These are phyloP conservation scores for Penicillium cataractarum DNA, from an alignment of 495 filamentous ascomycete species.

Conservation along the genomic window DNA sequence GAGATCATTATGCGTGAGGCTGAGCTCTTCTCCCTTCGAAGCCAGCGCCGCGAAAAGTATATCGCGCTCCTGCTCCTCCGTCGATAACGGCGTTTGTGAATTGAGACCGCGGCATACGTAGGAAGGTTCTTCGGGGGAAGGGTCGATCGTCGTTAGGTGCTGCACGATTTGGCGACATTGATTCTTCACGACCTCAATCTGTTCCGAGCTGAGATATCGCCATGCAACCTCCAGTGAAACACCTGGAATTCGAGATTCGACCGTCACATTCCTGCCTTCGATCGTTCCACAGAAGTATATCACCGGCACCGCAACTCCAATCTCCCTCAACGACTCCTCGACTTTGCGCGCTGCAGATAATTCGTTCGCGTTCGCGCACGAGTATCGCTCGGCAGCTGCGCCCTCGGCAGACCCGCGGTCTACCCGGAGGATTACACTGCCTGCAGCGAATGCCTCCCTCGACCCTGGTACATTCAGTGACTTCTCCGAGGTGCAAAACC, in stretches of 20 bases:
- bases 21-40: conserved; percentile 34
- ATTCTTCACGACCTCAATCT: conserved; percentile 39
- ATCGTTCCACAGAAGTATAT: conserved; percentile 46
- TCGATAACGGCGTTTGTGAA: conserved; percentile 31
- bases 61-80: conserved; percentile 31
- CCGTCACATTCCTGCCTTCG: conserved; percentile 45
- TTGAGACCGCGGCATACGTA: conserved; percentile 46
- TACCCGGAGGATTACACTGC: conserved; percentile 45
- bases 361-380: conserved; percentile 64
- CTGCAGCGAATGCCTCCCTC: conserved; percentile 44
- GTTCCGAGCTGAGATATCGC: conserved; percentile 39
- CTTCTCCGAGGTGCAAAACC: conserved; percentile 38
- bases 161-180: conserved; percentile 43
- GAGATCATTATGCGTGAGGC: conserved; percentile 45
- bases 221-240: conserved; percentile 50
- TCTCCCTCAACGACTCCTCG: conserved; percentile 37
- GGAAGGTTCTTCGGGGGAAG: conserved; percentile 34
- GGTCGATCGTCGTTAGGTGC: conserved; percentile 31
- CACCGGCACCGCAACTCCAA: conserved; percentile 43
- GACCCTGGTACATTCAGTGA: conserved; percentile 38
- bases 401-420: conserved; percentile 34
- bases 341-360: conserved; percentile 43
- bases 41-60: conserved; percentile 38
- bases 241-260: conserved; percentile 48
- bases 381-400: conserved; percentile 35